Evolutionary conservation across 441 rosid species (phyloP).

Genomic region (Adansonia gregorii): DNA sequence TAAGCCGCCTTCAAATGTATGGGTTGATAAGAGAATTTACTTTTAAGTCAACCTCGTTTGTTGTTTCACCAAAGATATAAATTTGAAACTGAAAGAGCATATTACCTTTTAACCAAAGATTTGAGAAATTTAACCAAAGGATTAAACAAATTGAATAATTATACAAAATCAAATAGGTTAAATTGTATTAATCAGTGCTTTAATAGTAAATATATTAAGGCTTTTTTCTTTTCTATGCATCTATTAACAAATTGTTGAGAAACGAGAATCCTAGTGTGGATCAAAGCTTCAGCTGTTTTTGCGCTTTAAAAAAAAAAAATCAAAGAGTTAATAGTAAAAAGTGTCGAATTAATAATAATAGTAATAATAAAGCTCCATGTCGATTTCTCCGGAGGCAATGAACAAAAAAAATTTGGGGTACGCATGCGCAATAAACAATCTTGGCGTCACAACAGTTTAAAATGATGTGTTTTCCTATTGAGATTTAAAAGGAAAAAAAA

Average conservation of each 20-base stretch:
- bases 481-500: too few relatives aligned
- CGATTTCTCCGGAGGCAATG: not conserved
- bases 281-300: not conserved
- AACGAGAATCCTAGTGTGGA: not conserved
- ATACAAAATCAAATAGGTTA: not conserved
- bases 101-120: not conserved
- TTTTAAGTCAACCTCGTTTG: not conserved
- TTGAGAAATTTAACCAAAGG: not conserved
- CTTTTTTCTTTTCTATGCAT: too few relatives aligned
- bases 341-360: not conserved
- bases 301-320: not conserved
- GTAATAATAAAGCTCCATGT: not conserved
- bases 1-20: too few relatives aligned
- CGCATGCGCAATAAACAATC: conserved; percentile 3
- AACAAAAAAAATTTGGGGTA: not conserved
- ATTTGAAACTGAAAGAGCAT: not conserved
- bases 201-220: not conserved
- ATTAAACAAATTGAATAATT: not conserved
- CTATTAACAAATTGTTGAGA: not conserved
- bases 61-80: not conserved
- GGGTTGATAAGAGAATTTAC: too few relatives aligned
- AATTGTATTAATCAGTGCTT: not conserved
- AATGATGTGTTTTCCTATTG: conserved; percentile 15
- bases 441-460: not conserved
- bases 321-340: not conserved